Percentiles rank a stretch among this genome's conserved stretches.
These are phyloP conservation scores for Daldinia bambusicola DNA, from an alignment of 495 filamentous ascomycete genomes.

Conservation along the genomic window DNA sequence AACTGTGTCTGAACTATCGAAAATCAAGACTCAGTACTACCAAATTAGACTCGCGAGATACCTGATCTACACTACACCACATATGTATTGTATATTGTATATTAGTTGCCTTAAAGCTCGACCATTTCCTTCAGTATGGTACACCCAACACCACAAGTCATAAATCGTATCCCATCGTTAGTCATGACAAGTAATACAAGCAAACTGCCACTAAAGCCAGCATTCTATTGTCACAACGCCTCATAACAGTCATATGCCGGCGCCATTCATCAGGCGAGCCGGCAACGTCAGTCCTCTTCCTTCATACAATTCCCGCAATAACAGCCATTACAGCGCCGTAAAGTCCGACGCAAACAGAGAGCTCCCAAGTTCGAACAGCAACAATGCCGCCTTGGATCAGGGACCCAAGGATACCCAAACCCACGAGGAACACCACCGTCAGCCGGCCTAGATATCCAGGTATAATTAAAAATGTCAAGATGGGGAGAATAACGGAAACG, in stretches of 20 bases:
- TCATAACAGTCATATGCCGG: neutral
- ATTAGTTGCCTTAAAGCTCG: neutral
- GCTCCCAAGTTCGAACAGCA: conserved; percentile 43
- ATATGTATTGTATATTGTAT: neutral
- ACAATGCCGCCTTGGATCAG: conserved; percentile 49
- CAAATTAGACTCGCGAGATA: neutral
- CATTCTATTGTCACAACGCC: neutral
- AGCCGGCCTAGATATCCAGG: conserved; percentile 66
- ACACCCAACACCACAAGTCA: conserved; percentile 10
- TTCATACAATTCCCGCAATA: conserved; percentile 52
- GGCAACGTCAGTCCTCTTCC: neutral
- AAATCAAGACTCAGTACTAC: neutral
- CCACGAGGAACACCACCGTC: conserved; percentile 58
- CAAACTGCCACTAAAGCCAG: neutral
- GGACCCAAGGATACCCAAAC: conserved; percentile 42
- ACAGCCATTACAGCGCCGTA: conserved; percentile 59
- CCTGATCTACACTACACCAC: conserved; percentile 22
- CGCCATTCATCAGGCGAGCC: neutral
- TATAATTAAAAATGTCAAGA: conserved; percentile 67
- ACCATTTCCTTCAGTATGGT: neutral
- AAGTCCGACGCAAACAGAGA: conserved; percentile 50
- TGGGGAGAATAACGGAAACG: conserved; percentile 65
- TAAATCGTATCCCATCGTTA: neutral
- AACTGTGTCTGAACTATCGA: no score
- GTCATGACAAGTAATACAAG: neutral